Conservation (phyloP, 176 grass and related monocot species). For the Carex myosuroides region DNA sequence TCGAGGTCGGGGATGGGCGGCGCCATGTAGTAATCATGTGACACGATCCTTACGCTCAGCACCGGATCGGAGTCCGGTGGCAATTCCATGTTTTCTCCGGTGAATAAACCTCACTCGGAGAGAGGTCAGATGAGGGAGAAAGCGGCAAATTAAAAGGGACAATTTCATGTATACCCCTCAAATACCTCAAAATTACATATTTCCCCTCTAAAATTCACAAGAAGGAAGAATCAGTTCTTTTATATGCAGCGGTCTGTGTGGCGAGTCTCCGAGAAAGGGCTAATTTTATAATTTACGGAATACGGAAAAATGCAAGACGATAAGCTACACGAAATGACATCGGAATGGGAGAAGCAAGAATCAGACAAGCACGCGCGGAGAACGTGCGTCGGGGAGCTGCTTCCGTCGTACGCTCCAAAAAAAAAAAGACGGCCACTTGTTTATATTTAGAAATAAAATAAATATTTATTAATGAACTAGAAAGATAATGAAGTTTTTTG, state of each 20-base stretch:
- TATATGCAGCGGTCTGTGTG: neutral
- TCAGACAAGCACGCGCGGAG: neutral
- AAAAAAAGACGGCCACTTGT: too few species aligned
- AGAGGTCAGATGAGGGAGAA: neutral
- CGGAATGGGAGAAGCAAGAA: neutral
- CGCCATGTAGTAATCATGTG: constrained; percentile 93
- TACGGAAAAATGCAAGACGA: neutral
- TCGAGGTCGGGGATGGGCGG: constrained; percentile 59
- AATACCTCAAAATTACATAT: too few species aligned
- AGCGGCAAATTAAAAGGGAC: neutral
- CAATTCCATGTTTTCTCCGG: constrained; percentile 29
- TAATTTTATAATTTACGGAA: neutral
- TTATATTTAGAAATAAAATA: too few species aligned
- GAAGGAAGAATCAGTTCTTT: neutral
- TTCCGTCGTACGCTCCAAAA: neutral
- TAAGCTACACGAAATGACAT: neutral
- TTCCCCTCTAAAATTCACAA: too few species aligned
- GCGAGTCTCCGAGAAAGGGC: neutral
- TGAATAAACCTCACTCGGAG: neutral
- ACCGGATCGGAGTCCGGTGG: constrained; percentile 32
- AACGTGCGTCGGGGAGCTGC: neutral
- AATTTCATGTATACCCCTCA: too few species aligned
- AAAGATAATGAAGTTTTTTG: too few species aligned
- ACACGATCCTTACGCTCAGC: constrained; percentile 78
- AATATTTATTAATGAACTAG: too few species aligned